Evolutionary conservation across 257 asterid genomes (phyloP), one percentile per base, ranked within the genome.

Genomic region (Salvia splendens): DNA sequence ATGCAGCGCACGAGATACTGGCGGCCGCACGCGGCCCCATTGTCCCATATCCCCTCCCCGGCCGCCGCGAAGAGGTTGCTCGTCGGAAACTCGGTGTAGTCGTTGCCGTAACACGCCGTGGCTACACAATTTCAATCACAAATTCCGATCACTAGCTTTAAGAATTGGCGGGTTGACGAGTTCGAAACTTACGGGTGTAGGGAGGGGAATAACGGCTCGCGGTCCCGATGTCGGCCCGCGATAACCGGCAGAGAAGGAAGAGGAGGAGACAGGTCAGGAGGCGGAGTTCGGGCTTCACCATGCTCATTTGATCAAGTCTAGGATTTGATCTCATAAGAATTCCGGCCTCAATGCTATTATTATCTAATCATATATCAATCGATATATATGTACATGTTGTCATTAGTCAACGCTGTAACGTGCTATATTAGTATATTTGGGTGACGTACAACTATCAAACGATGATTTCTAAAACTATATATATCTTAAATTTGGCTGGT

Each of bases 11-110:
- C 86, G 72, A 83, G 14, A 42, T 91, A 91, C 75, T 81, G 87
- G 65, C 98, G 80, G 43, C 98, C 98, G 45, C 96, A 89, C 1
- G 94, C 84, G 0, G 95, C 95, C 3, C 96, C 91, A 15, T 87
- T 82, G 70, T 89, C 95, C 96, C 96, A 87, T 5, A 85, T 67
- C 55, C 89, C 93, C 68, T 86, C 96, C 2, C 96, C 91, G 0
- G 89, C 96, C 3, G 98, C 94, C 10, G 84, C 96, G 32, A 89
- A 89, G 7, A 80, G 66, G 64, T 81, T 79, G 84, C 79, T 87
- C 43, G 84, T 38, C 30, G 98, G 96, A 8, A 91, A 85, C 56
- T 82, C 85, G 1, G 92, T 57, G n/a, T 43, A 12, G 46, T 86
- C 95, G 0, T 9, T 57, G 35, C 92, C 96, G 58, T 69, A 84